Evolutionary conservation across 495 filamentous ascomycete genomes (phyloP).

Genomic region (Choiromyces venosus): DNA sequence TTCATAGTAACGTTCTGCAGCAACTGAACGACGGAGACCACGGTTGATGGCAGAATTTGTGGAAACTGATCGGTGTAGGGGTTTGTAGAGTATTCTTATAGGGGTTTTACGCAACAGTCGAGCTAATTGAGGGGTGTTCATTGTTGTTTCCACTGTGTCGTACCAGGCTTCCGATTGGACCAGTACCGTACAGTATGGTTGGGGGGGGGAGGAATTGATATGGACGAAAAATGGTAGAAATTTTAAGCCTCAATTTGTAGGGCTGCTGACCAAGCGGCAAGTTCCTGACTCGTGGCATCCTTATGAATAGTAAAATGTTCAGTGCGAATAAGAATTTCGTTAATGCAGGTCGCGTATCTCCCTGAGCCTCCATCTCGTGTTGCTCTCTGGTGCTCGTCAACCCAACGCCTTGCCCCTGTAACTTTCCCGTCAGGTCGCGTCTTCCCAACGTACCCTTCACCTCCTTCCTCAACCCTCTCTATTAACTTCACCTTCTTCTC

Average conservation of each 20-base stretch:
- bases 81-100: background rate
- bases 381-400: background rate
- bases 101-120: background rate
- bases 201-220: background rate
- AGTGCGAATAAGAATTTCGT: background rate
- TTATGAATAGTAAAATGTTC: background rate
- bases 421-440: background rate
- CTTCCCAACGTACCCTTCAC: background rate
- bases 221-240: too few relatives aligned
- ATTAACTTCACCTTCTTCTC: background rate
- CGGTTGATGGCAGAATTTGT: conserved; percentile 54
- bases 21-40: conserved; percentile 48
- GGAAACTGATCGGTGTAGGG: conserved; percentile 47
- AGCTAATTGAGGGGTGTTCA: background rate
- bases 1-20: conserved; percentile 6
- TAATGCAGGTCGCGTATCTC: background rate
- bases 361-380: background rate
- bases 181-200: too few relatives aligned
- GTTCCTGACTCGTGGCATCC: background rate
- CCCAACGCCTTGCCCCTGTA: background rate
- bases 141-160: background rate
- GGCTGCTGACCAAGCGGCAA: background rate
- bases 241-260: background rate
- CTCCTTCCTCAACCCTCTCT: background rate
- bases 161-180: background rate